These are phyloP conservation scores for Mortierella sp. DNA, from an alignment of 371 early-diverging fungal species.

Conservation along the genomic window DNA sequence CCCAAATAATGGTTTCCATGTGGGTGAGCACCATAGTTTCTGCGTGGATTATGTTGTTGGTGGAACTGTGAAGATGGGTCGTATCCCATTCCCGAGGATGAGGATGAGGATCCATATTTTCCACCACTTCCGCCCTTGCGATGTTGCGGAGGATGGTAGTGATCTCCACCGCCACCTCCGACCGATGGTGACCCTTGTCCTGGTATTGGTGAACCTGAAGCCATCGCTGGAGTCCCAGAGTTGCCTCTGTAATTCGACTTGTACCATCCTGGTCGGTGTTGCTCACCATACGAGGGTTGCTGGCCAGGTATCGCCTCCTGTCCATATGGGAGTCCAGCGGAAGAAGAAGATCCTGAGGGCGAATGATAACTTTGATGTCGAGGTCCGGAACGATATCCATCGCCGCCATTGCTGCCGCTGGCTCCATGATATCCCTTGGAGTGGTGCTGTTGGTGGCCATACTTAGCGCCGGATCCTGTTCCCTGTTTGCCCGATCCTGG, in stretches of 20 bases:
- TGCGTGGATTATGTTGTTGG: not conserved
- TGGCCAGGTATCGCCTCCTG: slow-evolving; percentile 17
- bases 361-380: slow-evolving; percentile 14
- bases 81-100: no score
- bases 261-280: slow-evolving; percentile 24
- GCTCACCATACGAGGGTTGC: slow-evolving; percentile 8
- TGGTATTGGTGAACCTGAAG: slow-evolving; percentile 4
- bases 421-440: slow-evolving; percentile 16
- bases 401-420: slow-evolving; percentile 6
- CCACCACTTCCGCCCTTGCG: slow-evolving; percentile 18
- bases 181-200: slow-evolving; percentile 3
- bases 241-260: slow-evolving; percentile 29
- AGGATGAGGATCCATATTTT: not conserved
- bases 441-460: not conserved
- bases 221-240: slow-evolving; percentile 6
- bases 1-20: no score
- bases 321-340: not conserved
- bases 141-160: slow-evolving; percentile 15
- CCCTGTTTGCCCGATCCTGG: slow-evolving; percentile 12
- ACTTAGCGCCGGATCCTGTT: slow-evolving; percentile 14
- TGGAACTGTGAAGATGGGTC: not conserved
- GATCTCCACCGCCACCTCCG: slow-evolving; percentile 2
- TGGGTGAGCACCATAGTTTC: no score
- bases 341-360: slow-evolving; percentile 14
- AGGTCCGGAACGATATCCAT: slow-evolving; percentile 8